These are phyloP conservation scores for Saccharata proteae DNA, from an alignment of 2,329 filamentous ascomycete species.

Conservation along the genomic window DNA sequence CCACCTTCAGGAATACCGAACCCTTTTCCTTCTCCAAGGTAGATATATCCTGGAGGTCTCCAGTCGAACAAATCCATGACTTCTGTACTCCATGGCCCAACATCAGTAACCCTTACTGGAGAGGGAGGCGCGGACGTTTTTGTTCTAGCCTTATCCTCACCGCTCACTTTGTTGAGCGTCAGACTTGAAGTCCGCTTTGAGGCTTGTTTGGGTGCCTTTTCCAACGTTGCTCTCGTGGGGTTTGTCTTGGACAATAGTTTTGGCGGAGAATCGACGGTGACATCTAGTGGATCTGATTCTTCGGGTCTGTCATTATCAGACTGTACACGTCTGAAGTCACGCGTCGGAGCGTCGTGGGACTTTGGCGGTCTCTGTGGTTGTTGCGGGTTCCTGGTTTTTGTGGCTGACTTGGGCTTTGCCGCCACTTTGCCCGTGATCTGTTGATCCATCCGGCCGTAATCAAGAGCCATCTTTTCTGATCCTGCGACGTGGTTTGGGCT, in stretches of 20 bases:
- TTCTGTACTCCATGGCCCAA: constrained; percentile 58
- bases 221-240: neutral
- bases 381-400: neutral
- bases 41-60: constrained; percentile 33
- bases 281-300: neutral
- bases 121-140: constrained; percentile 28
- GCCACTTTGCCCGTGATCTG: neutral
- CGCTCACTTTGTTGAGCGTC: constrained; percentile 3
- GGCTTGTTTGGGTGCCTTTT: neutral
- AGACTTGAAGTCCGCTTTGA: neutral
- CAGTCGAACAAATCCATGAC: constrained; percentile 55
- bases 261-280: too few relatives aligned
- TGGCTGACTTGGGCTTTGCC: neutral
- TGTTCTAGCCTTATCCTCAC: too few relatives aligned
- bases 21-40: constrained; percentile 9
- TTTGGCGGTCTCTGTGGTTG: neutral
- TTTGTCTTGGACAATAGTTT: too few relatives aligned
- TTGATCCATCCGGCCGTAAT: constrained; percentile 20
- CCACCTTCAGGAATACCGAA: constrained; percentile 1
- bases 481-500: neutral
- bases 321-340: constrained; percentile 6
- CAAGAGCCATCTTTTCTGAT: constrained; percentile 15
- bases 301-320: constrained; percentile 7
- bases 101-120: constrained; percentile 37
- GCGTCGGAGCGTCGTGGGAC: neutral